Percentiles rank a stretch among this genome's conserved stretches.
Evolutionary conservation across 2,329 filamentous ascomycete genomes (phyloP).

Genomic region (Arthrobotrys conoides): DNA sequence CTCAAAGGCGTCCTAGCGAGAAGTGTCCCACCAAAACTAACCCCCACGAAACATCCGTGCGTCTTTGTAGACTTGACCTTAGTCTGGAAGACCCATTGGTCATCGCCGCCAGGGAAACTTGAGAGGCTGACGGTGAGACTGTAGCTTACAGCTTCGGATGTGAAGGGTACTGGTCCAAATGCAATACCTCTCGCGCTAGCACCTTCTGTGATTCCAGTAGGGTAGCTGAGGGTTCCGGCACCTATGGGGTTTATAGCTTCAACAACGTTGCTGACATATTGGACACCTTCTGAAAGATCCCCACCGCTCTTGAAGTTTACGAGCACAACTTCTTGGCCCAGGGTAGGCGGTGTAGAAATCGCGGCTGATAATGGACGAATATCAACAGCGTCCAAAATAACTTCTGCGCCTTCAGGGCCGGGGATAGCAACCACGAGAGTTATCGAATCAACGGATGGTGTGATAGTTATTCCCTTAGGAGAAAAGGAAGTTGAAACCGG

Average conservation of each 20-base stretch:
- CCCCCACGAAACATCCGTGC: conserved; percentile 8
- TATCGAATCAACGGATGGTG: neutral
- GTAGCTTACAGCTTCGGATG: neutral
- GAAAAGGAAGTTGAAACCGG: neutral
- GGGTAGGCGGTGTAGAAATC: neutral
- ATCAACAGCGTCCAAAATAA: conserved; percentile 8
- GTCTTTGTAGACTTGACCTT: neutral
- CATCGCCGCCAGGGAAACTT: neutral
- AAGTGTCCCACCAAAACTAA: neutral
- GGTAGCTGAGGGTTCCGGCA: neutral
- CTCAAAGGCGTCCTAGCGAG: conserved; percentile 15
- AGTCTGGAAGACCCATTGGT: conserved; percentile 8
- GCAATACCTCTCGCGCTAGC: neutral
- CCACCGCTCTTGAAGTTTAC: neutral
- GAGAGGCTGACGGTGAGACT: neutral
- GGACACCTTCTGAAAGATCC: neutral
- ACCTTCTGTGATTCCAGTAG: neutral
- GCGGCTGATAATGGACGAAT: neutral
- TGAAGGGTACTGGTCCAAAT: conserved; percentile 5
- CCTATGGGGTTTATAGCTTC: neutral
- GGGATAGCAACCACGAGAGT: neutral
- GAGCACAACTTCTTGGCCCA: neutral
- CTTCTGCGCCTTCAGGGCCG: neutral
- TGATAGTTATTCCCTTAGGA: neutral
- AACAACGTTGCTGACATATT: neutral